Base-by-base conservation (phyloP, 2,329 filamentous ascomycete genomes). In the Talaromyces sp. region DNA sequence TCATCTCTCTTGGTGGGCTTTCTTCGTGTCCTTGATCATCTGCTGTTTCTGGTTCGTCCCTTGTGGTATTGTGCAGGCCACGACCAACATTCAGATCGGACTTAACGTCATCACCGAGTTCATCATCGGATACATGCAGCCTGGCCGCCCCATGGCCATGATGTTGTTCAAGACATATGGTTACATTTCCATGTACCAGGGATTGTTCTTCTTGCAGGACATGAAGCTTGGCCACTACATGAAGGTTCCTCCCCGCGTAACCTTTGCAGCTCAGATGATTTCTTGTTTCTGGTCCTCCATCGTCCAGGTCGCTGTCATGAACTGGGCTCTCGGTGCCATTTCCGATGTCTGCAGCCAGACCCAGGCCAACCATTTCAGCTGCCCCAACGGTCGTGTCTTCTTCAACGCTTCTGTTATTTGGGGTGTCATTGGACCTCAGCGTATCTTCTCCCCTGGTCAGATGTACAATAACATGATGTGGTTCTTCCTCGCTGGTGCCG, bases 111-210 rank as follows among this genome's bases (percentile, higher is more conserved):
- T 91, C 66, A 89, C 88, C n/a, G 89, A 91, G 73, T 90, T 89
- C 70, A 84, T 92, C 66, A 84, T 89, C 66, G 89, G 89, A 6
- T 91, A 91, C 75, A 89, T 91, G 82, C 84, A 89, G 59, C 89
- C 89, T 0, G 89, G 89, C 31, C 83, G 84, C 3, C 89, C 89
- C 1, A 81, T 91, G 66, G 88, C 88, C 57, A 88, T 91, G 84
- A 92, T 92, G 89, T 84, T 91, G 79, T 91, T 91, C 80, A 91
- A 91, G 77, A 90, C 88, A 67, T 91, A 89, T 70, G 87, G 88
- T 60, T 90, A 89, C 73, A 85, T 90, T 64, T 86, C 83, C 76
- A 89, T 90, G 86, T 81, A 81, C 16, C 86, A 90, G 73, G 88
- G 86, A 0, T 79, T 89, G 59, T 87, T 85, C 73, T 90, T 90